Evolutionary conservation across 306 rosid species (phyloP), one percentile per base, ranked within the genome.

Genomic region (Canavalia ensiformis): DNA sequence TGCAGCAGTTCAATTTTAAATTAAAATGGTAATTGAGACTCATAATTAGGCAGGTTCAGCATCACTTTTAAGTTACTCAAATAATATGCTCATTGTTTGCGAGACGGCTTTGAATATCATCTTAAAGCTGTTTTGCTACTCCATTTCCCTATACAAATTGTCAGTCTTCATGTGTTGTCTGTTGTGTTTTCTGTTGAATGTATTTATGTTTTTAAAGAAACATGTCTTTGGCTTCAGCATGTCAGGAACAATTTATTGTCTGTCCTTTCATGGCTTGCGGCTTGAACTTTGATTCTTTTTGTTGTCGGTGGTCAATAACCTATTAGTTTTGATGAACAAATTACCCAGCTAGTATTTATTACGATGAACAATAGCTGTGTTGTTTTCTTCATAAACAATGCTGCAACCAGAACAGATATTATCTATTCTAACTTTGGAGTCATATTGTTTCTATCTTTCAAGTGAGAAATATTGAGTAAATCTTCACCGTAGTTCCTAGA

Each of bases 231-330:
- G 57, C 46, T 66, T 66, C 42, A 34, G 63, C 47, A 44, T 37
- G 62, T 59, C 44, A 56, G 4, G 47, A 47, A 75, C 57, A 72
- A 72, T 18, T 56, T 31, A 28, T 18, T 7, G 12, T 2, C 46
- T 59, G 18, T 59, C 60, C 54, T 82, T 46, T 55, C 63, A 55
- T 25, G 42, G 83, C 39, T 8, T 51, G 62, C 25, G 25, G 25
- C 72, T 12, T 42, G 75, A 82, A 64, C 35, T 81, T 72, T 33
- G 25, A 66, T 72, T 76, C 42, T 41, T 54, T 62, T 18, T 59
- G n/a, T 39, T 18, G 28, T 34, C 7, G 3, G 25, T 57, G 28
- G 3, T 31, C 2, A 25, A 52, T 55, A 4, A 18, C 25, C 25
- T 25, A 1, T 52, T 18, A 64, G 62, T 74, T 65, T 68, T 9